These are phyloP conservation scores for Aspergillus ostianus DNA, from an alignment of 495 filamentous ascomycete genomes.

Conservation along the genomic window DNA sequence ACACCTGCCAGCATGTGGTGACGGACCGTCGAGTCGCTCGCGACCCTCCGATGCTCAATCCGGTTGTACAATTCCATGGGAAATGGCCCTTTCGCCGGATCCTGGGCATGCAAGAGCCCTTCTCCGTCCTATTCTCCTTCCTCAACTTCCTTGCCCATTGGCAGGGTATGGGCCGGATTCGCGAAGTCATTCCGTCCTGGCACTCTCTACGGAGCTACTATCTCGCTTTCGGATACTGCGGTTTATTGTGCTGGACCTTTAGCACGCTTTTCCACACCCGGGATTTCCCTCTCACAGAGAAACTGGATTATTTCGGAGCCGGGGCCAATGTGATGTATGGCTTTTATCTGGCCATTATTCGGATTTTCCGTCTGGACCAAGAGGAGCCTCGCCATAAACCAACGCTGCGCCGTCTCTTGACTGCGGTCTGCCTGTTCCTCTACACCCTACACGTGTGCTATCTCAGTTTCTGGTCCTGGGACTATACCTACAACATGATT, in stretches of 20 bases:
- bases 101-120: slow-evolving; percentile 91
- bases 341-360: slow-evolving; percentile 76
- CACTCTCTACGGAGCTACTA: slow-evolving; percentile 84
- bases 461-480: slow-evolving; percentile 81
- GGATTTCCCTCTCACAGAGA: slow-evolving; percentile 83
- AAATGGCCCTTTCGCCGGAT: slow-evolving; percentile 97
- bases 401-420: slow-evolving; percentile 70
- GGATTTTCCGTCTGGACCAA: slow-evolving; percentile 78
- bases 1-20: slow-evolving; percentile 94
- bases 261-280: slow-evolving; percentile 88
- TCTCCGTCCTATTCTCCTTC: slow-evolving; percentile 87
- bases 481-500: slow-evolving; percentile 97
- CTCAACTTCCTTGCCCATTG: slow-evolving; percentile 89
- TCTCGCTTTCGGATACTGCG: slow-evolving; percentile 73
- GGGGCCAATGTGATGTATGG: slow-evolving; percentile 90
- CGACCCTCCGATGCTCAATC: slow-evolving; percentile 58
- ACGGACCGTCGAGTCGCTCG: slow-evolving; percentile 69
- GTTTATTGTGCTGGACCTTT: slow-evolving; percentile 79
- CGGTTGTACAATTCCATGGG: slow-evolving; percentile 93
- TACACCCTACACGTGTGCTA: slow-evolving; percentile 81
- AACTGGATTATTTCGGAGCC: slow-evolving; percentile 93
- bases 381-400: slow-evolving; percentile 51
- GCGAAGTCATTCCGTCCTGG: slow-evolving; percentile 61
- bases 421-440: slow-evolving; percentile 62
- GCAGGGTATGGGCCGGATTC: slow-evolving; percentile 68